These are phyloP conservation scores for Pholiota microspora DNA, from an alignment of 768 basidiomycete genomes.

Conservation along the genomic window DNA sequence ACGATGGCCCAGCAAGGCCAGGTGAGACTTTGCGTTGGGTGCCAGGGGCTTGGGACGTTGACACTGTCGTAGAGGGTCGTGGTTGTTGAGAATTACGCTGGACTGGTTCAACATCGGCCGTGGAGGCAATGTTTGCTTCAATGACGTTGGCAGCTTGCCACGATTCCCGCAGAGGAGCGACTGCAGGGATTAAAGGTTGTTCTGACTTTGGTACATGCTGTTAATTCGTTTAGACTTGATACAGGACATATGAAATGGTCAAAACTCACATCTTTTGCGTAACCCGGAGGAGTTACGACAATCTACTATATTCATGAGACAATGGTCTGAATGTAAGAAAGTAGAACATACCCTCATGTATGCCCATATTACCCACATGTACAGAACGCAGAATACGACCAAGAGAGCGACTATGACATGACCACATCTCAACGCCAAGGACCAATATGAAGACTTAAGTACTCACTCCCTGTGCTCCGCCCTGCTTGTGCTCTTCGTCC, in stretches of 20 bases:
- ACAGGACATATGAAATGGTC: not conserved
- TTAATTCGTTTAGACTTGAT: not conserved
- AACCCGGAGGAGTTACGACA: constrained; percentile 64
- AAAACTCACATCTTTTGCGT: constrained; percentile 59
- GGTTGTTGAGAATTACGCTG: constrained; percentile 12
- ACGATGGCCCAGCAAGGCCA: constrained; percentile 40
- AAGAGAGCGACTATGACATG: constrained; percentile 60
- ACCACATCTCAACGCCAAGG: not conserved
- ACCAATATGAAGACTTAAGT: constrained; percentile 34
- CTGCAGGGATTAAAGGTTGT: constrained; percentile 17
- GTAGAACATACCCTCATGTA: constrained; percentile 65
- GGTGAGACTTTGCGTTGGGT: constrained; percentile 18
- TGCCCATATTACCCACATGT: constrained; percentile 75
- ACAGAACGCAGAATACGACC: constrained; percentile 58
- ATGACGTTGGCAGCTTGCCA: constrained; percentile 14
- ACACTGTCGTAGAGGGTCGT: constrained; percentile 7
- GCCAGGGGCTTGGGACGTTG: constrained; percentile 4
- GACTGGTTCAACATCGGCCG: constrained; percentile 14
- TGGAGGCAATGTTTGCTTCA: not conserved
- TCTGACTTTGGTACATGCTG: constrained; percentile 18
- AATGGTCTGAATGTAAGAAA: not conserved
- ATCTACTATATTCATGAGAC: constrained; percentile 39
- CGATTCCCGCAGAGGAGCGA: constrained; percentile 13
- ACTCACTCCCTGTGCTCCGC: constrained; percentile 61
- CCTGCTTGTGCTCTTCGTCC: constrained; percentile 42